Evolutionary conservation across 495 filamentous ascomycete species (phyloP), one percentile per base, ranked within the genome.

Genomic region (Cenococcum geophilum): DNA sequence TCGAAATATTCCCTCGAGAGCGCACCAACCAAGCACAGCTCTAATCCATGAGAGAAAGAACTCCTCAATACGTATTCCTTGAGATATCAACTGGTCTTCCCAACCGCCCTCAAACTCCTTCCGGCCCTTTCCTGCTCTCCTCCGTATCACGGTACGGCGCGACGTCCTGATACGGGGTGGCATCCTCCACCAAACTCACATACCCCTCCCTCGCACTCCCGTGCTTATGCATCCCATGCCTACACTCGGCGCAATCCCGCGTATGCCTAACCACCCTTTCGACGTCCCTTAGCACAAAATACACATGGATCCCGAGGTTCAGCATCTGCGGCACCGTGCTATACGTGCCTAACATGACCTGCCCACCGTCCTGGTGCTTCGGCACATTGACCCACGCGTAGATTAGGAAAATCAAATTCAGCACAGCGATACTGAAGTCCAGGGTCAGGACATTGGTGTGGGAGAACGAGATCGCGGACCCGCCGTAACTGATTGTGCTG

Each of bases 271-370:
- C 51, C 51, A 27, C 34, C 10, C 51, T 23, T n/a, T 27, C 51
- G 6, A 55, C n/a, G 23, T 55, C 51, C 20, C 23, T n/a, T 10
- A 27, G 18, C 34, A 55, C 51, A 55, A 55, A 55, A 8, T 27
- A 55, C 23, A 20, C 51, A 55, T 55, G 51, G 18, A 27, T 27
- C 23, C 6, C 51, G 11, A 14, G 1, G 6, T 27, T 23, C 3
- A 59, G 6, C 47, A 59, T 20, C 42, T 18, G 20, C 14, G 57
- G 57, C 23, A 59, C 40, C 43, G 57, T 59, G 16, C 45, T 37
- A 55, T 59, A 59, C 40, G 57, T 52, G 45, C 42, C 57, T 16
- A 59, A 22, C 42, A 59, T 59, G 5, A 52, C 25, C 1, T 40
- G 47, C 5, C 57, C 42, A n/a, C 47, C 1, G 16, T 57, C 25